Conservation (phyloP, 441 rosid genomes). For the Erysimum pusillum region DNA sequence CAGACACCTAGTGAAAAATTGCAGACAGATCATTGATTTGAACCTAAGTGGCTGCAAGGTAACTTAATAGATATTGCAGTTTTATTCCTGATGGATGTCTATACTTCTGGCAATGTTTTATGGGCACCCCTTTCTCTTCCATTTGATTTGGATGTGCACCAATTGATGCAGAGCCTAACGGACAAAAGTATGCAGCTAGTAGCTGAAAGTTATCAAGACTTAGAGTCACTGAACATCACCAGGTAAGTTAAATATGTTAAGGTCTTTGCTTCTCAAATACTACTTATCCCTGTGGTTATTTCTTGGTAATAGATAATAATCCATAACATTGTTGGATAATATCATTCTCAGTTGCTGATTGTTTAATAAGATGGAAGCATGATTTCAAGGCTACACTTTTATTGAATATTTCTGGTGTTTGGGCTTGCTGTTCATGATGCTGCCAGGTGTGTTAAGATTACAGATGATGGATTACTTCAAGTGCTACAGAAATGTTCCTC, state of each 20-base stretch:
- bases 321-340: constrained; percentile 23
- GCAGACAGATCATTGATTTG: constrained; percentile 71
- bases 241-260: constrained; percentile 55
- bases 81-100: constrained; percentile 1
- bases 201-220: constrained; percentile 71
- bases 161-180: constrained; percentile 65
- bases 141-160: constrained; percentile 41
- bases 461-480: constrained; percentile 81
- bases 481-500: constrained; percentile 66
- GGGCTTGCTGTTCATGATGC: constrained; percentile 31
- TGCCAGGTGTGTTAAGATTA: constrained; percentile 82
- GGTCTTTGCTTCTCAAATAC: neutral
- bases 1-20: constrained; percentile 72
- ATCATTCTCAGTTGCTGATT: neutral
- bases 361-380: constrained; percentile 23
- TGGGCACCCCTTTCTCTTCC: constrained; percentile 3
- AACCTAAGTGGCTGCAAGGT: constrained; percentile 97
- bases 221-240: constrained; percentile 75
- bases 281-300: constrained; percentile 8
- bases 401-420: constrained; percentile 16
- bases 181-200: constrained; percentile 77
- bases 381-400: neutral
- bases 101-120: constrained; percentile 9
- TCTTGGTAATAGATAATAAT: constrained; percentile 4
- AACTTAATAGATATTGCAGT: constrained; percentile 21